These are phyloP conservation scores for Tylopilus sp. DNA, from an alignment of 768 basidiomycete genomes.

Conservation along the genomic window DNA sequence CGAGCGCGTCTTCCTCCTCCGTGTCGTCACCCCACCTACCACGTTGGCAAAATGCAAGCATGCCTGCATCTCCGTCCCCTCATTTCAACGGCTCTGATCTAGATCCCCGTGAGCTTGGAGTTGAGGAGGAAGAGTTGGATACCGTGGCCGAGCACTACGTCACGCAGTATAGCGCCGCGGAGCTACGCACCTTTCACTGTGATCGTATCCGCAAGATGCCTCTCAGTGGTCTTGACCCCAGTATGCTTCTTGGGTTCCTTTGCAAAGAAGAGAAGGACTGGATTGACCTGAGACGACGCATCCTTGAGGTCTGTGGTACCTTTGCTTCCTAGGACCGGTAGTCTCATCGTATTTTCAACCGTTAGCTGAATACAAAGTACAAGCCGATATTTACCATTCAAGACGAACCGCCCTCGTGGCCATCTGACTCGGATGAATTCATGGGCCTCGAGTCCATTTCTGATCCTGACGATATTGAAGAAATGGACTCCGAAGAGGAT, in stretches of 20 bases:
- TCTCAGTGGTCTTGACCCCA: slow-evolving; percentile 85
- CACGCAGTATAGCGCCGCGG: slow-evolving; percentile 65
- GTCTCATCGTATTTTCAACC: slow-evolving; percentile 5
- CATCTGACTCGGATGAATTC: slow-evolving; percentile 63
- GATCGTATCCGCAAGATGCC: slow-evolving; percentile 97
- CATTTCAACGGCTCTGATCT: slow-evolving; percentile 29
- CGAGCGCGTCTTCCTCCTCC: slow-evolving; percentile 29
- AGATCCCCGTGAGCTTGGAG: slow-evolving; percentile 37
- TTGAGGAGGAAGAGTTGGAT: slow-evolving; percentile 37
- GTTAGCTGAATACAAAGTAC: slow-evolving; percentile 41
- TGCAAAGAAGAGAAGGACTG: slow-evolving; percentile 82
- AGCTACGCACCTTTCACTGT: slow-evolving; percentile 91
- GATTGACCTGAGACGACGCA: slow-evolving; percentile 71
- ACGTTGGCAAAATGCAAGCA: slow-evolving; percentile 29
- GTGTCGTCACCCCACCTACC: slow-evolving; percentile 30
- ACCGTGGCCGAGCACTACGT: slow-evolving; percentile 60
- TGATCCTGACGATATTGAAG: slow-evolving; percentile 70
- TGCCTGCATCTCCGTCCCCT: slow-evolving; percentile 18
- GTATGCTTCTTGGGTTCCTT: slow-evolving; percentile 94
- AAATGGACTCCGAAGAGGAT: slow-evolving; percentile 51
- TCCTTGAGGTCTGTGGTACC: slow-evolving; percentile 57
- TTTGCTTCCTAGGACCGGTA: background rate
- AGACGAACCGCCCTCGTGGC: slow-evolving; percentile 85
- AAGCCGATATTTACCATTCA: slow-evolving; percentile 83
- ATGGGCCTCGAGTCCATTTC: slow-evolving; percentile 83